phyloP scores from a whole-genome alignment of 106 monocot genomes.

The Ottelia alismoides region DNA sequence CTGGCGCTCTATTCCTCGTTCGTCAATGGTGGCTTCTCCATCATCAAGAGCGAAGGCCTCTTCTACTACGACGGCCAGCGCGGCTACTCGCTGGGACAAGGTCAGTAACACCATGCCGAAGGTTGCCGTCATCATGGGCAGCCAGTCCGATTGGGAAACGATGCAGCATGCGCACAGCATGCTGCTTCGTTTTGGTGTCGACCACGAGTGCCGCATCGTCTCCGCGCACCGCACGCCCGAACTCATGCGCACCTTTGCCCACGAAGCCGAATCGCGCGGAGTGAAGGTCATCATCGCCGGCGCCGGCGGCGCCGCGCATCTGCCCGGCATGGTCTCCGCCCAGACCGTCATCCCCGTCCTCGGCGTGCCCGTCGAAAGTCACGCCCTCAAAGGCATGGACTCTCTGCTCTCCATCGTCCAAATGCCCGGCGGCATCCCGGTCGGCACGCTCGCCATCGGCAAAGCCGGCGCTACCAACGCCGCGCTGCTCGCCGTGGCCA shows the following conservation, averaged over 20 bases:
- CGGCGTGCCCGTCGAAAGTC: not conserved
- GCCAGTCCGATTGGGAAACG: not conserved
- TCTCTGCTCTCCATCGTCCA: not conserved
- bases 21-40: no score
- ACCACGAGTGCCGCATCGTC: not conserved
- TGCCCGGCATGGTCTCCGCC: not conserved
- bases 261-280: not conserved
- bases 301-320: not conserved
- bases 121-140: not conserved
- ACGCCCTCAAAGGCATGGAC: not conserved
- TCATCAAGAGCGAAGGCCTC: not conserved
- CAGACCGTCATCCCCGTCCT: not conserved
- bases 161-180: not conserved
- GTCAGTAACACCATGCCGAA: not conserved
- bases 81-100: not conserved
- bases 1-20: no score
- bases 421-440: not conserved
- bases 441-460: not conserved
- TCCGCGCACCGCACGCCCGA: not conserved
- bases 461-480: not conserved
- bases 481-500: not conserved
- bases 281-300: not conserved
- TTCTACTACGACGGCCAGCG: not conserved
- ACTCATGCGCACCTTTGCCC: not conserved
- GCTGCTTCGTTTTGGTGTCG: not conserved